Base-by-base conservation (phyloP, 208 protist species). In the Trypanosoma scelopori region DNA sequence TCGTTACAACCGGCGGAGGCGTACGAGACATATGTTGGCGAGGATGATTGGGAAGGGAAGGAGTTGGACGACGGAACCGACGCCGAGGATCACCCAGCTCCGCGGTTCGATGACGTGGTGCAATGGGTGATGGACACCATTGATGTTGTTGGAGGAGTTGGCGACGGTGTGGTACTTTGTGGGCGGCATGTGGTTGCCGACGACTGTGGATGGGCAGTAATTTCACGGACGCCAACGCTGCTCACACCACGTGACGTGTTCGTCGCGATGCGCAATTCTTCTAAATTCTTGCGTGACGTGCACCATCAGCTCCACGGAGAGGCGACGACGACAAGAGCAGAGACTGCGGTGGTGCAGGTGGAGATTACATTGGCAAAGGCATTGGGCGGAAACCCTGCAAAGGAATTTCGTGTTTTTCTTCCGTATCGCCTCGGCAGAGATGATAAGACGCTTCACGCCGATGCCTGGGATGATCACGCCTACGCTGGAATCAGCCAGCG, bases 11-110 rank as follows among this genome's bases (percentile, higher is more conserved):
- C 74, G 1, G 65, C 87, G 0, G 75, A 82, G 43, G 82, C 79
- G 35, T 95, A 93, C 69, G 79, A 93, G 47, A 92, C 86, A 13
- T 93, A 92, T 52, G 79, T 83, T 12, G 89, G 89, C 0, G 90
- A 95, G 68, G 86, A 93, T 37, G 84, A 78, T n/a, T 88, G 83
- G 84, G 5, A 22, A 35, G 22, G 67, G 25, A 20, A 57, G 12
- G 50, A 52, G 22, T 23, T 7, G 9, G 41, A 56, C 4, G 64
- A 55, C 1, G 58, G 53, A 9, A 51, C 9, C 37, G 18, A 28
- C 37, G 43, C n/a, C 13, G 53, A 43, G 12, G 55, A 28, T 25
- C 30, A 37, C 15, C 22, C 20, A 3, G 25, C 23, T 20, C 59
- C 67, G 41, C 18, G 50, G 6, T 92, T 89, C 55, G 58, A 81